Evolutionary conservation across 176 grass and related monocot species (phyloP), one percentile per base, ranked within the genome.

Genomic region (Typha latifolia): DNA sequence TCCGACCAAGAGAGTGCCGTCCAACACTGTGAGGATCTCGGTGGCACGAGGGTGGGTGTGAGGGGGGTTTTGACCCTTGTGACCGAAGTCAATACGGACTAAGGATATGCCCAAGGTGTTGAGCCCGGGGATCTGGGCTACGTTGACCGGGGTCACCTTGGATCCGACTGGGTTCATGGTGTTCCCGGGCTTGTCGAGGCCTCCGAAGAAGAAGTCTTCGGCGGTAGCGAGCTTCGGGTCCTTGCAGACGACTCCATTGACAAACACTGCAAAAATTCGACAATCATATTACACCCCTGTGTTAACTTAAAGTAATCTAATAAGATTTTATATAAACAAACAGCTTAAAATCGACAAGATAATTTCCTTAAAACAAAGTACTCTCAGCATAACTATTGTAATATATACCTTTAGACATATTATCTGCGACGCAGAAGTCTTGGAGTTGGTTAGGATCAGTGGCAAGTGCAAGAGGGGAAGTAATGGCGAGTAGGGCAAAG

Each of bases 71-170:
- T 49, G 65, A 10, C 65, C 65, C 16, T 47, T 20, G 12, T 15
- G 65, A 6, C 10, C 65, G 18, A 48, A 37, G 34, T 37, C 34
- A 0, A 37, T 37, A 37, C 34, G 34, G 7, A 37, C 65, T 19
- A 67, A 22, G 37, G 65, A 48, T 15, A 67, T 21, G 37, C 65
- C 65, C 32, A 67, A 37, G 43, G 65, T 67, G 65, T 67, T 49
- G 65, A 67, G 65, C 15, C 65, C 65, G 7, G 65, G 18, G 12
- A 67, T 19, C 1, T 21, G 4, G n/a, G 3, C n/a, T 12, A 14
- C 65, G 12, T 14, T 67, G 7, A 67, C n/a, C 8, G 22, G 37
- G 2, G 65, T 67, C 7, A 67, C 65, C 15, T 23, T 67, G 37
- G 65, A 67, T 15, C 65, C 65, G 11, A 67, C 18, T 3, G 22